These are phyloP conservation scores for Neofusicoccum ribis DNA, from an alignment of 2,329 filamentous ascomycete species.

Conservation along the genomic window DNA sequence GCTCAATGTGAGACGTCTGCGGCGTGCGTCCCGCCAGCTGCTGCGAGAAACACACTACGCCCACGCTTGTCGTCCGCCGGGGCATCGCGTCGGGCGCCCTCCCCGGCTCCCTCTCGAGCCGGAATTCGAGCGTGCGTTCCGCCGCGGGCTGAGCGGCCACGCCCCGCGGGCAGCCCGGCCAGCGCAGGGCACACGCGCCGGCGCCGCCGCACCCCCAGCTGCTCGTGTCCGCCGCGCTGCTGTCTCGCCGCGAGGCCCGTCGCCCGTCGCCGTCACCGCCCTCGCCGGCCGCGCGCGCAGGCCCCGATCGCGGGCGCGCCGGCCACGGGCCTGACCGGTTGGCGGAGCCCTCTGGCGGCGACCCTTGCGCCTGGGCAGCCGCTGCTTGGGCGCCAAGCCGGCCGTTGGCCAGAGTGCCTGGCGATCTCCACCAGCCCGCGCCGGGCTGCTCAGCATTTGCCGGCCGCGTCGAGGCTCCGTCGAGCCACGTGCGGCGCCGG, in stretches of 20 bases:
- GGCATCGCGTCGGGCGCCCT: not conserved
- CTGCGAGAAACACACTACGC: not conserved
- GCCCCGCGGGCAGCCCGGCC: no score
- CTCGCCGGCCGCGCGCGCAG: not conserved
- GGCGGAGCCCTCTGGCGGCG: not conserved
- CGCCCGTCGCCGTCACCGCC: not conserved
- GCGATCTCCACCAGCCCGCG: conserved; percentile 13
- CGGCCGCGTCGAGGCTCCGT: conserved; percentile 11
- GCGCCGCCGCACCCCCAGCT: no score
- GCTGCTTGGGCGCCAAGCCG: not conserved
- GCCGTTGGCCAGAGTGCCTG: conserved; percentile 14
- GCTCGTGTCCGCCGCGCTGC: no score
- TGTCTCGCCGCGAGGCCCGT: no score
- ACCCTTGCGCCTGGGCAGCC: not conserved
- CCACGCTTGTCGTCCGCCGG: not conserved
- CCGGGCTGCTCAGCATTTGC: not conserved
- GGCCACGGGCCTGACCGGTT: not conserved
- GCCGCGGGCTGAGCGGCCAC: not conserved
- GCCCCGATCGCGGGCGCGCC: not conserved
- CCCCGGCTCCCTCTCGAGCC: not conserved
- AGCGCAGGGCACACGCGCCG: no score
- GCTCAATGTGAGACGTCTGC: conserved; percentile 5
- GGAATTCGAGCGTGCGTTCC: not conserved
- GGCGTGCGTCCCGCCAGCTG: not conserved
- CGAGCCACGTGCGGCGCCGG: conserved; percentile 14